Base-by-base conservation (phyloP, 2,329 filamentous ascomycete species). In the Madurella fahalii region DNA sequence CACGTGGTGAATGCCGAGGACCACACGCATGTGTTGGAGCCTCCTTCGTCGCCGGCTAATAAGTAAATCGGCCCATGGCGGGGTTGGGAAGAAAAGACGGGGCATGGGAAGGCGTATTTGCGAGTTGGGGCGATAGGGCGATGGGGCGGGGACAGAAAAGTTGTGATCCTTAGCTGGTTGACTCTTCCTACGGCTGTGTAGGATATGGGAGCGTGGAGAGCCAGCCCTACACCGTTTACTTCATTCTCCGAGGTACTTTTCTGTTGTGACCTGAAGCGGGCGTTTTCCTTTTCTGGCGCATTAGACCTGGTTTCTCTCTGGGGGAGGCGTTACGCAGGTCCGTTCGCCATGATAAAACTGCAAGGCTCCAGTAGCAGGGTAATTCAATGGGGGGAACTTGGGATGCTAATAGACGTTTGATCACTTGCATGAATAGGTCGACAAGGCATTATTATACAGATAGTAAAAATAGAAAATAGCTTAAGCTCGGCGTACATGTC, bases 11-110 rank as follows among this genome's bases (percentile, higher is more conserved):
- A 81, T 46, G 89, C 88, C 2, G 78, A 84, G 9, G 87, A 89
- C 48, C 94, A 99, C 70, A 84, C 81, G 1, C 94, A 99, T 68
- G 85, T 92, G 12, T 77, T 97, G 39, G 91, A 95, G 69, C 89
- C 90, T 15, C 83, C 85, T 41, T 69, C 75, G 37, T 55, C 46
- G 44, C 59, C 56, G 61, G 47, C 16, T 16, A 15, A 30, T 25
- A 18, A 18, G 16, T 43, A 20, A 11, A 12, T 43, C 17, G 39
- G 39, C 16, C n/a, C 15, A 16, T 15, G 15, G 11, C n/a, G 11
- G 7, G 7, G 4, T n/a, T 3, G 39, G 40, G 40, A 39, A 42
- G 13, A 31, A 12, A 47, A 18, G n/a, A 16, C 37, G n/a, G 4
- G 8, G 5, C 9, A 13, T 39, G 8, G 8, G 16, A 5, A 18